These are phyloP conservation scores for Diaporthe citriasiana DNA, from an alignment of 2,329 filamentous ascomycete species.

Conservation along the genomic window DNA sequence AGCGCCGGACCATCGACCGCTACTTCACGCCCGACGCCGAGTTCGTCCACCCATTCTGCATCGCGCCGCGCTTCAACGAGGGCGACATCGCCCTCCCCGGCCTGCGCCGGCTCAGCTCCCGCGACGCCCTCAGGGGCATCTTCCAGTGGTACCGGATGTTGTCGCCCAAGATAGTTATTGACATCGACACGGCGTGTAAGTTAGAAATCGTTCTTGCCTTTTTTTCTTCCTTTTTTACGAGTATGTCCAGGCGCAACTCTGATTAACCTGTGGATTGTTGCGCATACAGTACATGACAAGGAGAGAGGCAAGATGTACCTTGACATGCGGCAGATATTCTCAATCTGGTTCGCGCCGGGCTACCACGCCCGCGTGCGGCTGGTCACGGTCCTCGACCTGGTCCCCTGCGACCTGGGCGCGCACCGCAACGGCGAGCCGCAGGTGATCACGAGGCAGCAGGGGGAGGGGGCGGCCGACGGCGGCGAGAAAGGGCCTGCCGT, in stretches of 20 bases:
- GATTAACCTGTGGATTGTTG: neutral
- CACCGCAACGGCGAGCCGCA: constrained; percentile 46
- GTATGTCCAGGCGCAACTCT: neutral
- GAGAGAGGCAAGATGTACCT: constrained; percentile 78
- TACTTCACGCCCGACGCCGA: constrained; percentile 81
- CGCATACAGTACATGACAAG: constrained; percentile 75
- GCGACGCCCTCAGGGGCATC: constrained; percentile 76
- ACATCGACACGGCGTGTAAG: constrained; percentile 71
- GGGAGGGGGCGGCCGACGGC: constrained; percentile 43
- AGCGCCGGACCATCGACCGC: constrained; percentile 74
- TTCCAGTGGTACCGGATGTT: constrained; percentile 90
- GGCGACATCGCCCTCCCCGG: constrained; percentile 54
- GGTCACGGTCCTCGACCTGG: constrained; percentile 76
- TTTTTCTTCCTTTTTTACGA: too few species aligned
- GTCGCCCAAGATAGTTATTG: constrained; percentile 78
- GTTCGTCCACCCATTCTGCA: constrained; percentile 85
- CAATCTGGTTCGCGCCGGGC: constrained; percentile 82
- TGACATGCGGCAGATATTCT: constrained; percentile 80
- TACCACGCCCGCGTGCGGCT: constrained; percentile 78
- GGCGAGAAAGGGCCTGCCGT: constrained; percentile 19
- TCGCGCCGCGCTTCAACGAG: constrained; percentile 69
- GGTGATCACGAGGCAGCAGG: constrained; percentile 23
- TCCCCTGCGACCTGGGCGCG: constrained; percentile 45
- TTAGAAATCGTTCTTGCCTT: neutral
- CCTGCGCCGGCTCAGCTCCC: constrained; percentile 67